phyloP scores from a whole-genome alignment of 208 protist species.

The Trichomonas gallinae region DNA sequence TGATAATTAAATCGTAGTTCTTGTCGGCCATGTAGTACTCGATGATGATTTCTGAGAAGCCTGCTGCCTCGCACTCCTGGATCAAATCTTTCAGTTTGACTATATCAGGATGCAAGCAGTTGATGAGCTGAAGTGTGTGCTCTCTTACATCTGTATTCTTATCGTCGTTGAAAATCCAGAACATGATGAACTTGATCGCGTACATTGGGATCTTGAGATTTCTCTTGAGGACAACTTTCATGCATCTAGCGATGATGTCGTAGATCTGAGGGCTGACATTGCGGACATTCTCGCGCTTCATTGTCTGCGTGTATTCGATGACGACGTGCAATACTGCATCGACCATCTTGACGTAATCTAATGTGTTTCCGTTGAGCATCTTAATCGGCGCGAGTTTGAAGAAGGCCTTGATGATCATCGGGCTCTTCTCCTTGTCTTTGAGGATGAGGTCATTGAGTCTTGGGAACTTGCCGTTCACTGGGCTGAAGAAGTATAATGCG shows the following conservation, averaged over 20 bases:
- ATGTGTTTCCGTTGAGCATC: not conserved
- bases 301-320: not conserved
- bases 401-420: not conserved
- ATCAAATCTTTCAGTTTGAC: not conserved
- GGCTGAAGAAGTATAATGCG: not conserved
- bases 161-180: not conserved
- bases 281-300: not conserved
- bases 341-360: not conserved
- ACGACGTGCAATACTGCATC: not conserved
- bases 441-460: not conserved
- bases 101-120: not conserved
- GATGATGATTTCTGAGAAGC: not conserved
- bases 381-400: not conserved
- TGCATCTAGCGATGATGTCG: not conserved
- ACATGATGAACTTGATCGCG: not conserved
- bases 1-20: not conserved
- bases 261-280: not conserved
- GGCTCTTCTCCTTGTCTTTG: not conserved
- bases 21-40: not conserved
- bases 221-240: not conserved
- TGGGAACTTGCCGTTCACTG: not conserved
- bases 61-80: not conserved
- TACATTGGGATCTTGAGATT: not conserved
- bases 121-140: not conserved
- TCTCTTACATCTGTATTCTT: not conserved